A percentile compares a stretch with the other conserved stretches of the same genome.
phyloP scores from a whole-genome alignment of 2,329 filamentous ascomycete species.

The Diaporthe sp. region DNA sequence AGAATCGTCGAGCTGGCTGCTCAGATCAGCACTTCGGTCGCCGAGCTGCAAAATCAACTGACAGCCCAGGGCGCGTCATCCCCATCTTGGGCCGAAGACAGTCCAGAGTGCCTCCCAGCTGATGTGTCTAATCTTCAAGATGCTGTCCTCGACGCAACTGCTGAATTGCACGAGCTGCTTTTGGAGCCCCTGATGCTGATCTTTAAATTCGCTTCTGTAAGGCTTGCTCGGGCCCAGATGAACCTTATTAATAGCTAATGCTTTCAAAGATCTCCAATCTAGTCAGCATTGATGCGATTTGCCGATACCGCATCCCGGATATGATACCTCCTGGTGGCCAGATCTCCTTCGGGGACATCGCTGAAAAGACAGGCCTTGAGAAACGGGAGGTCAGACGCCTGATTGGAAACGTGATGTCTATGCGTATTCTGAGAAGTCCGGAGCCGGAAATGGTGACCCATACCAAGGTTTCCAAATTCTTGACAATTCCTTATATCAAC shows the following conservation, averaged over 20 bases:
- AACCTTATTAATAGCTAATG: neutral
- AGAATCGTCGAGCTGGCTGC: constrained; percentile 18
- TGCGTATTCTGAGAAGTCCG: neutral
- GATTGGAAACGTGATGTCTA: neutral
- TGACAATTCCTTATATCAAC: neutral
- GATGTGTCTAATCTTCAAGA: neutral
- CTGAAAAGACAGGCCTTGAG: neutral
- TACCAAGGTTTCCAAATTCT: constrained; percentile 15
- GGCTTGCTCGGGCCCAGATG: neutral
- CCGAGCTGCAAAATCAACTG: neutral
- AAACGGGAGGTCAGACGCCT: constrained; percentile 6
- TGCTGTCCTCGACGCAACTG: constrained; percentile 11
- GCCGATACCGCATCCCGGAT: neutral
- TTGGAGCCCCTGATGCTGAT: constrained; percentile 18
- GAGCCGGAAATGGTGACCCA: constrained; percentile 5
- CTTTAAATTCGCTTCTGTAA: constrained; percentile 13
- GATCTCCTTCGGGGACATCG: neutral
- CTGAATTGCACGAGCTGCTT: constrained; percentile 15
- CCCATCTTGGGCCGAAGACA: constrained; percentile 6
- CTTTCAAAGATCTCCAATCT: neutral
- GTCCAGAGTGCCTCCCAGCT: neutral
- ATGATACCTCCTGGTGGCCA: constrained; percentile 14
- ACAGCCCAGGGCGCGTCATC: neutral
- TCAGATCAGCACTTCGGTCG: constrained; percentile 4
- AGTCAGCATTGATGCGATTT: constrained; percentile 16